phyloP scores from a whole-genome alignment of 352 stramenopile species.

The Phytophthora sp. region DNA sequence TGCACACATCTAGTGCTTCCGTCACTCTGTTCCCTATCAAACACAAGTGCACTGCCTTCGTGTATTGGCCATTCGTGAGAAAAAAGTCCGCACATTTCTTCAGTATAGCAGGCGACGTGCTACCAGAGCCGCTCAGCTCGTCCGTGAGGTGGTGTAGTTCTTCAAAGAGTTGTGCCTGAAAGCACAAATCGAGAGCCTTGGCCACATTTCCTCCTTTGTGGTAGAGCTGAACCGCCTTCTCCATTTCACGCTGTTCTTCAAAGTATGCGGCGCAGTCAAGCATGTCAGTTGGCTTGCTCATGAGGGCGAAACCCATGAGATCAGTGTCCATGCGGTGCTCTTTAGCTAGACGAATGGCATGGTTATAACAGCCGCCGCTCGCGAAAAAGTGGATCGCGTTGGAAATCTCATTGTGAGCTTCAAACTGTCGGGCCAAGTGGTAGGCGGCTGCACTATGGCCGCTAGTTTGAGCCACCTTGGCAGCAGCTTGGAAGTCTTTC shows the following conservation, averaged over 20 bases:
- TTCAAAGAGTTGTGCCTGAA: slow-evolving; percentile 89
- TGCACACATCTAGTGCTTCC: slow-evolving; percentile 91
- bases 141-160: slow-evolving; percentile 88
- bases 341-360: slow-evolving; percentile 93
- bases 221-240: slow-evolving; percentile 95
- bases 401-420: slow-evolving; percentile 77
- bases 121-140: slow-evolving; percentile 65
- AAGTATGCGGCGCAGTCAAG: slow-evolving; percentile 93
- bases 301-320: slow-evolving; percentile 92
- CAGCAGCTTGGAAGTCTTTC: slow-evolving; percentile 86
- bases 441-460: slow-evolving; percentile 81
- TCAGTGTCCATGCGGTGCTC: slow-evolving; percentile 90
- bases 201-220: slow-evolving; percentile 92
- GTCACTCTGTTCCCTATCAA: slow-evolving; percentile 70
- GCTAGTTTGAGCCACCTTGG: slow-evolving; percentile 86
- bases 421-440: slow-evolving; percentile 89
- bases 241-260: slow-evolving; percentile 90
- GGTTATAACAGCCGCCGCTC: slow-evolving; percentile 90
- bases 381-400: slow-evolving; percentile 94
- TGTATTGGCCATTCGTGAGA: slow-evolving; percentile 88
- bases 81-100: slow-evolving; percentile 94
- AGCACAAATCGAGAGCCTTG: slow-evolving; percentile 94
- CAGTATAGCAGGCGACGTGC: slow-evolving; percentile 83
- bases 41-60: slow-evolving; percentile 92
- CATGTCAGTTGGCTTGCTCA: slow-evolving; percentile 88